A percentile compares a stretch with the other conserved stretches of the same genome.
phyloP scores from a whole-genome alignment of 345 rosid species.

The Ailanthus altissimus region DNA sequence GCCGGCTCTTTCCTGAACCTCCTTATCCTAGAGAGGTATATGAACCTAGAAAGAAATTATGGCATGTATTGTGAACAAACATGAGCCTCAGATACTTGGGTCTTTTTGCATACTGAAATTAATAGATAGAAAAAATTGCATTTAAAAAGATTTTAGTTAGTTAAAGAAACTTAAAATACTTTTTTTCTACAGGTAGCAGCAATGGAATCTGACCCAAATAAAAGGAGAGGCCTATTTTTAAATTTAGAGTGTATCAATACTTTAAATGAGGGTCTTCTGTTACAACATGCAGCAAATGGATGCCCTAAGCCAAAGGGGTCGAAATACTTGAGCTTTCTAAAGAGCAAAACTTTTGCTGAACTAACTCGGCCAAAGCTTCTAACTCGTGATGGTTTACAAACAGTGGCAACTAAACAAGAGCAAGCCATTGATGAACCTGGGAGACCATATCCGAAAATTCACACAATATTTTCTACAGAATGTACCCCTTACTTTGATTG shows the following conservation, averaged over 20 bases:
- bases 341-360: conserved; percentile 88
- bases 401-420: conserved; percentile 38
- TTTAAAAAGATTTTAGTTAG: background rate
- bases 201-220: conserved; percentile 68
- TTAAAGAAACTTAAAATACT: conserved; percentile 2
- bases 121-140: background rate
- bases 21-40: conserved; percentile 94
- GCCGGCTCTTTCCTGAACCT: conserved; percentile 90
- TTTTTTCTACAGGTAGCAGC: conserved; percentile 51
- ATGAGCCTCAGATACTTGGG: conserved; percentile 9
- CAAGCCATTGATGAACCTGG: conserved; percentile 42
- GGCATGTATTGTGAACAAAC: conserved; percentile 1
- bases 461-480: conserved; percentile 92
- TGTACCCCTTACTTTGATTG: conserved; percentile 93
- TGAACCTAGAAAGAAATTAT: conserved; percentile 9
- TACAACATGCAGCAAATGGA: conserved; percentile 72
- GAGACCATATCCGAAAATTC: conserved; percentile 71
- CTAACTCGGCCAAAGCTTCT: conserved; percentile 70
- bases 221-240: conserved; percentile 57
- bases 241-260: conserved; percentile 87
- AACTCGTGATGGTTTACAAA: conserved; percentile 37
- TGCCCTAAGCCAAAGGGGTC: conserved; percentile 88
- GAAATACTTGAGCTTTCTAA: conserved; percentile 86
- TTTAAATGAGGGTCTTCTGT: conserved; percentile 83
- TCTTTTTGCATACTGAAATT: background rate